A percentile compares a stretch with the other conserved stretches of the same genome.
Conservation (phyloP, 106 monocot genomes). For the Dactylorhiza incarnata region DNA sequence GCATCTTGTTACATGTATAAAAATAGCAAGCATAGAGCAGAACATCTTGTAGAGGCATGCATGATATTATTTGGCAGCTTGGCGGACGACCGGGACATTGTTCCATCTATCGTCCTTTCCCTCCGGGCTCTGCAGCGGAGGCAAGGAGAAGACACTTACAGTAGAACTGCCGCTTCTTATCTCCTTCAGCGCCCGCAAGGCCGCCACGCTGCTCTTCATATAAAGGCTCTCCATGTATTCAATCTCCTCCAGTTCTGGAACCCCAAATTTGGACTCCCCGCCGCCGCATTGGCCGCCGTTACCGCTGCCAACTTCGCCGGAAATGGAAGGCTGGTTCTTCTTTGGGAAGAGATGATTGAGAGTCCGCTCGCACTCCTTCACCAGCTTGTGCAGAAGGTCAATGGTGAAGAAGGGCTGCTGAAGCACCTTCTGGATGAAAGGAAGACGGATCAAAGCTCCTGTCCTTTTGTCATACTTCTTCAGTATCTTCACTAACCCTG, state of each 20-base stretch:
- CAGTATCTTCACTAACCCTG: conserved; percentile 84
- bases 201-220: conserved; percentile 77
- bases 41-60: no score
- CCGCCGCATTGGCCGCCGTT: not conserved
- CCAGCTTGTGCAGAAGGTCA: conserved; percentile 66
- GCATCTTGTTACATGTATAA: no score
- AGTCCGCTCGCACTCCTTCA: conserved; percentile 78
- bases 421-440: conserved; percentile 78
- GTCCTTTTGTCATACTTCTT: conserved; percentile 98
- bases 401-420: conserved; percentile 90
- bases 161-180: conserved; percentile 78
- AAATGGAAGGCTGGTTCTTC: conserved; percentile 17
- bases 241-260: conserved; percentile 58
- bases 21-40: no score
- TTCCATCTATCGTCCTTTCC: conserved; percentile 32
- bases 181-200: conserved; percentile 51
- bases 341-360: conserved; percentile 59
- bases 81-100: conserved; percentile 37
- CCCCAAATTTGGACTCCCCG: conserved; percentile 13
- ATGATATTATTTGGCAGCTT: conserved; percentile 29
- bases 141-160: conserved; percentile 73
- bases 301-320: not conserved
- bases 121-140: conserved; percentile 37
- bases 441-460: conserved; percentile 62
- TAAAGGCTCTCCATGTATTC: conserved; percentile 60